Conservation (phyloP, 169 alveolate genomes). For the Cryptosporidium xiaoi region DNA sequence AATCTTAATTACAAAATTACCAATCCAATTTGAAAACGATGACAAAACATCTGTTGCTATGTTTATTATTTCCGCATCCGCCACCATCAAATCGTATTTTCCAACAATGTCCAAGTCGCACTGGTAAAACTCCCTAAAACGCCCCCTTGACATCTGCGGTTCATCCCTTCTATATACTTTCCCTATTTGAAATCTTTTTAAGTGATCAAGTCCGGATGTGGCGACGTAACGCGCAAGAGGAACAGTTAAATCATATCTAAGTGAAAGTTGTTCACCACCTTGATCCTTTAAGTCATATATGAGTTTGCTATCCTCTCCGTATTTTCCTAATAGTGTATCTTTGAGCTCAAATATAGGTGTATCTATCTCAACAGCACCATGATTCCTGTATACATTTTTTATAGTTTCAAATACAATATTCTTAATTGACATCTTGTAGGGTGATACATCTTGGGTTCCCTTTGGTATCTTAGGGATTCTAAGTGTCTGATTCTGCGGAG, state of each 20-base stretch:
- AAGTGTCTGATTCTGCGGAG: conserved; percentile 77
- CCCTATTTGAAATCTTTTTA: conserved; percentile 95
- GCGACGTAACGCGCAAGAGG: conserved; percentile 97
- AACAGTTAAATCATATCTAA: conserved; percentile 97
- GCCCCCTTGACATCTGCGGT: conserved; percentile 95
- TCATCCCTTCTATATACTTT: conserved; percentile 98
- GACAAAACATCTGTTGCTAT: conserved; percentile 89
- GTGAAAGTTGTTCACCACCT: conserved; percentile 96
- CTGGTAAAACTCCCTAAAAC: conserved; percentile 96
- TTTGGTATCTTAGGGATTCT: conserved; percentile 92
- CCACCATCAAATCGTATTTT: conserved; percentile 87
- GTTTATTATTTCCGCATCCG: conserved; percentile 95
- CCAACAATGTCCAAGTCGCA: conserved; percentile 98
- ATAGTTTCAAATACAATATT: conserved; percentile 88
- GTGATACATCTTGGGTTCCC: conserved; percentile 94
- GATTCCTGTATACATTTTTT: conserved; percentile 88
- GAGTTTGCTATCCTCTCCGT: conserved; percentile 96
- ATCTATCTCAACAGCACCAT: conserved; percentile 97
- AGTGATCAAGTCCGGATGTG: conserved; percentile 84
- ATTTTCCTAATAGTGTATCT: conserved; percentile 94
- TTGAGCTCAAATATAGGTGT: conserved; percentile 97
- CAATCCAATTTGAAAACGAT: conserved; percentile 82
- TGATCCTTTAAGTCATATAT: conserved; percentile 95
- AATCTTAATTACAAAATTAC: conserved; percentile 88
- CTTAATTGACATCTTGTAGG: conserved; percentile 92